These are phyloP conservation scores for Protostelium mycophagum DNA, from an alignment of 78 protist species.

Conservation along the genomic window DNA sequence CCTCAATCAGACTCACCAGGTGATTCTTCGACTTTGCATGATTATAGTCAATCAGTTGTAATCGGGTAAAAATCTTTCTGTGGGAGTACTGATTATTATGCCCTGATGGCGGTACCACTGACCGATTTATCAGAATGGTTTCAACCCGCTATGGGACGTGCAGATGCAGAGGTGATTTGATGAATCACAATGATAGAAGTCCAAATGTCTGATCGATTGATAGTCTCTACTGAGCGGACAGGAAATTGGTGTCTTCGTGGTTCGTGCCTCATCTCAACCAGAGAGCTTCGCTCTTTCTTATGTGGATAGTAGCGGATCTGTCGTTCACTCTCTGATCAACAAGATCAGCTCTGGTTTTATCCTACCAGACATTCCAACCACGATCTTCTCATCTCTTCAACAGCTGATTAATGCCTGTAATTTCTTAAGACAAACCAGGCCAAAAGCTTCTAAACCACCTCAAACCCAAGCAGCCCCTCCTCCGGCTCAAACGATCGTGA, in stretches of 20 bases:
- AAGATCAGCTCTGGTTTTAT: background rate
- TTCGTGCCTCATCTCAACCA: background rate
- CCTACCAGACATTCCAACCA: background rate
- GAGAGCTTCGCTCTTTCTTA: background rate
- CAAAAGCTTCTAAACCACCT: background rate
- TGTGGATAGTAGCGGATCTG: background rate
- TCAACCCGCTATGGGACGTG: background rate
- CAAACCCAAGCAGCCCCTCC: background rate
- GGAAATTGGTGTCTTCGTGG: background rate
- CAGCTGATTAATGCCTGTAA: background rate
- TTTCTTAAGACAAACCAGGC: background rate
- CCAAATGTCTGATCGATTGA: background rate
- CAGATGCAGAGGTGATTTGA: background rate
- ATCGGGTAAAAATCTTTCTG: too few species aligned
- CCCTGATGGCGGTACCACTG: too few species aligned
- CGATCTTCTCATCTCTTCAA: background rate
- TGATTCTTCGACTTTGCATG: too few species aligned
- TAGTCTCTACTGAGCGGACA: background rate
- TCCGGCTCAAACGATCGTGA: too few species aligned
- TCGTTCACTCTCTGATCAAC: background rate
- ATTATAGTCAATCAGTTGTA: too few species aligned
- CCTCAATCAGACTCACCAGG: too few species aligned
- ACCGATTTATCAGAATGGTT: background rate
- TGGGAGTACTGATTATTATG: too few species aligned
- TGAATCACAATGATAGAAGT: background rate